Evolutionary conservation across 2,329 filamentous ascomycete species (phyloP).

Genomic region (Beauveria bassiana): DNA sequence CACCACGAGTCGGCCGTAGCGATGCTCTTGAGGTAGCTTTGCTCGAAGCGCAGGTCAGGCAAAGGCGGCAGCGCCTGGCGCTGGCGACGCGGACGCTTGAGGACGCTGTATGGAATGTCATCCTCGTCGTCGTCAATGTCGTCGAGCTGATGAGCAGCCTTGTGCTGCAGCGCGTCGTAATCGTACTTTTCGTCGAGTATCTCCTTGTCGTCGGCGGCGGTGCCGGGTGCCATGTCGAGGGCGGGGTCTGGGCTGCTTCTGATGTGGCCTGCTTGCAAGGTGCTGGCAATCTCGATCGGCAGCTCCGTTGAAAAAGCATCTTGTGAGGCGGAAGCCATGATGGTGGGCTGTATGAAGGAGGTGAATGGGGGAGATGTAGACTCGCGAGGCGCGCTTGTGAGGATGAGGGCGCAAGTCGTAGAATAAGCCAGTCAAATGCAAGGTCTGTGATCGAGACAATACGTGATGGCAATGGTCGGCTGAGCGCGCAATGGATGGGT

Average conservation of each 20-base stretch:
- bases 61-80: slow-evolving; percentile 50
- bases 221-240: slow-evolving; percentile 76
- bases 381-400: background rate
- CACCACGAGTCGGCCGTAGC: slow-evolving; percentile 71
- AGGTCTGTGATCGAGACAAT: background rate
- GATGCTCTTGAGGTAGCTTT: slow-evolving; percentile 93
- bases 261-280: slow-evolving; percentile 74
- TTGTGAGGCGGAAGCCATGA: slow-evolving; percentile 40
- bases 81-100: slow-evolving; percentile 46
- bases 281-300: slow-evolving; percentile 64
- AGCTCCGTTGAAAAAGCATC: slow-evolving; percentile 21
- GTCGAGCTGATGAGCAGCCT: background rate
- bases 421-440: no score
- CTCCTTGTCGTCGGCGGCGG: slow-evolving; percentile 54
- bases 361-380: background rate
- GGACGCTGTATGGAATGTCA: slow-evolving; percentile 60
- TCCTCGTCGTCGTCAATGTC: slow-evolving; percentile 46
- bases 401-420: background rate
- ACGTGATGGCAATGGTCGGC: background rate
- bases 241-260: slow-evolving; percentile 60
- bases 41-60: slow-evolving; percentile 91
- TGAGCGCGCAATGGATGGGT: background rate
- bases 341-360: slow-evolving; percentile 9
- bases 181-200: slow-evolving; percentile 5
- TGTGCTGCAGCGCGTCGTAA: background rate